A percentile compares a stretch with the other conserved stretches of the same genome.
Conservation (phyloP, 2,329 filamentous ascomycete genomes). For the Thelonectria olida region DNA sequence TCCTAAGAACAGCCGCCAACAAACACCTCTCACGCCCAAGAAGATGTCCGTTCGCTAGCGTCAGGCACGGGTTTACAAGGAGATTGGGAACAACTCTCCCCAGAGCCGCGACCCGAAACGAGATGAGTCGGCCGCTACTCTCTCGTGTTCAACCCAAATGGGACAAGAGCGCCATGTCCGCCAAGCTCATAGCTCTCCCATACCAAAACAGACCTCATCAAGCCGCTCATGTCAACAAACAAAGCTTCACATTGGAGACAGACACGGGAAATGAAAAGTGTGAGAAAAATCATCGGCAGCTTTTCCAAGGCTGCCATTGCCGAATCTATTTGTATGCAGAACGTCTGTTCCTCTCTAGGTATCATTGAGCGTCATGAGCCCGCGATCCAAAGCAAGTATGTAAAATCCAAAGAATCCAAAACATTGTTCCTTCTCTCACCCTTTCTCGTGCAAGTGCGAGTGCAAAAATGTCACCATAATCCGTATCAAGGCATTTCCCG, state of each 20-base stretch:
- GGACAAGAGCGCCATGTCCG: background rate
- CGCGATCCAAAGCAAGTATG: slow-evolving; percentile 16
- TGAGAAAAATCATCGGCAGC: background rate
- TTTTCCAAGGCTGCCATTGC: background rate
- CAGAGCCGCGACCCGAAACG: too few relatives aligned
- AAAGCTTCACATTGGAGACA: background rate
- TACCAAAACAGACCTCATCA: background rate
- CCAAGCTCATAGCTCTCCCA: background rate
- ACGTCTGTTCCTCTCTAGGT: slow-evolving; percentile 34
- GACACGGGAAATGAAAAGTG: background rate
- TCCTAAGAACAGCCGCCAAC: background rate
- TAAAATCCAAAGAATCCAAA: slow-evolving; percentile 25
- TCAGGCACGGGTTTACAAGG: background rate
- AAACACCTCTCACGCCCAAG: too few relatives aligned
- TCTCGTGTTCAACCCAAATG: background rate
- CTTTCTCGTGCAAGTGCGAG: slow-evolving; percentile 8
- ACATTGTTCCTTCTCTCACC: background rate
- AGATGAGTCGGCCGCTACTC: background rate
- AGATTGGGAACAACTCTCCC: too few relatives aligned
- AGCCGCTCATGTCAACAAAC: background rate
- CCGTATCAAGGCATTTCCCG: slow-evolving; percentile 31
- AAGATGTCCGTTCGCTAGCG: background rate
- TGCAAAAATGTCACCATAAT: slow-evolving; percentile 26
- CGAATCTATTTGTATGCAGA: slow-evolving; percentile 13
- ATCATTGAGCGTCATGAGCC: slow-evolving; percentile 31